A percentile compares a stretch with the other conserved stretches of the same genome.
Evolutionary conservation across 768 basidiomycete genomes (phyloP).

Genomic region (Cyathus striatus): DNA sequence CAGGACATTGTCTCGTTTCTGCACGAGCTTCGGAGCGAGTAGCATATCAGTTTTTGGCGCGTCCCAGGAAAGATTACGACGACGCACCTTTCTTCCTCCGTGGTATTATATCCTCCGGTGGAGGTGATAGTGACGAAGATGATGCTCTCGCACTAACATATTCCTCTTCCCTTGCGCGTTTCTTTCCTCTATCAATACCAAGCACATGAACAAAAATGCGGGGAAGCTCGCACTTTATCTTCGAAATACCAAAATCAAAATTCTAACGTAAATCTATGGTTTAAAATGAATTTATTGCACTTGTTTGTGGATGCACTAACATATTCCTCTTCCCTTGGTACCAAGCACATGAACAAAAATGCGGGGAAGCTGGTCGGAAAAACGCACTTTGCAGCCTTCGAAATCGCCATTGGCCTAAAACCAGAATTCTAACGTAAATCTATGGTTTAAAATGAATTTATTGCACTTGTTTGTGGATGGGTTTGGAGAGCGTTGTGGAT

Average conservation of each 20-base stretch:
- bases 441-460: conserved; percentile 7
- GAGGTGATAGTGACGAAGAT: conserved; percentile 29
- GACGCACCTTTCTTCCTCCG: conserved; percentile 43
- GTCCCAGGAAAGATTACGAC: conserved; percentile 54
- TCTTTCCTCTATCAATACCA: conserved; percentile 37
- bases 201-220: no score
- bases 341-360: conserved; percentile 8
- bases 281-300: conserved; percentile 8
- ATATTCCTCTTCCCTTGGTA: conserved; percentile 22
- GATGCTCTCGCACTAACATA: conserved; percentile 14
- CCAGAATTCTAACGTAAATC: background rate
- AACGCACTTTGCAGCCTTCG: conserved; percentile 28
- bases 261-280: background rate
- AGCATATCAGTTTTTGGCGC: no score
- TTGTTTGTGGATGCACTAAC: conserved; percentile 7
- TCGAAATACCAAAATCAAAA: conserved; percentile 8
- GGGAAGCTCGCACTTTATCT: conserved; percentile 33
- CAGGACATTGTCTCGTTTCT: conserved; percentile 71
- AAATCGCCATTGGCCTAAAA: conserved; percentile 14
- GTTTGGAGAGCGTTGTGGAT: conserved; percentile 17
- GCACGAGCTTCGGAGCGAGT: conserved; percentile 32
- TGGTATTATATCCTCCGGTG: conserved; percentile 21
- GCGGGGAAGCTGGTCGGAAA: no score
- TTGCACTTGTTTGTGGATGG: conserved; percentile 4
- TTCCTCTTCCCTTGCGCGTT: conserved; percentile 36